phyloP scores from a whole-genome alignment of 192 early-diverging fungal genomes.

The Borealophlyctis nickersoniae region DNA sequence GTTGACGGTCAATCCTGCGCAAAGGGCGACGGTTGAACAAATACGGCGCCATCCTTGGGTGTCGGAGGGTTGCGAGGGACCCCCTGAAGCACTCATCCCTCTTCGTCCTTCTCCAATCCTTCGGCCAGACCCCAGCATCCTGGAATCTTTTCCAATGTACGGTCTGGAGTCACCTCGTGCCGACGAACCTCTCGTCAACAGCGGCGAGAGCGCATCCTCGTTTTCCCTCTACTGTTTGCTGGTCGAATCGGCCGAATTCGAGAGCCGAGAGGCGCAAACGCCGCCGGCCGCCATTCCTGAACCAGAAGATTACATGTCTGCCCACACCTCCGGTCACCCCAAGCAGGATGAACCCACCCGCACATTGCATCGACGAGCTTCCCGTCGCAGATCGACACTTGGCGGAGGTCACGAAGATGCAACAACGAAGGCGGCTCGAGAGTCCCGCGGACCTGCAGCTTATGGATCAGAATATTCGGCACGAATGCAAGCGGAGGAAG shows the following conservation, averaged over 20 bases:
- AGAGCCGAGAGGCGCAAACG: not conserved
- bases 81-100: constrained; percentile 35
- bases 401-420: too few relatives aligned
- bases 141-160: constrained; percentile 43
- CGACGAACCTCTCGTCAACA: constrained; percentile 15
- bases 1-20: constrained; percentile 36
- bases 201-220: constrained; percentile 29
- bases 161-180: constrained; percentile 33
- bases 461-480: too few relatives aligned
- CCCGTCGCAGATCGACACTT: too few relatives aligned
- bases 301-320: too few relatives aligned
- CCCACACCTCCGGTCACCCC: too few relatives aligned
- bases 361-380: too few relatives aligned
- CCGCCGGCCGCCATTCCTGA: constrained; percentile 5
- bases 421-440: too few relatives aligned
- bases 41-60: constrained; percentile 43
- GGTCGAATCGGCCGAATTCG: constrained; percentile 34
- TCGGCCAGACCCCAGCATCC: constrained; percentile 24
- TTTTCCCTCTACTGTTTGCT: constrained; percentile 46
- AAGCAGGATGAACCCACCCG: too few relatives aligned
- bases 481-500: too few relatives aligned
- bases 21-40: constrained; percentile 39
- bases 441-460: too few relatives aligned
- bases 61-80: constrained; percentile 62
- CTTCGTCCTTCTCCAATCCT: constrained; percentile 18